Evolutionary conservation across 805 yeast species (phyloP).

Genomic region (Kodamaea laetipori): DNA sequence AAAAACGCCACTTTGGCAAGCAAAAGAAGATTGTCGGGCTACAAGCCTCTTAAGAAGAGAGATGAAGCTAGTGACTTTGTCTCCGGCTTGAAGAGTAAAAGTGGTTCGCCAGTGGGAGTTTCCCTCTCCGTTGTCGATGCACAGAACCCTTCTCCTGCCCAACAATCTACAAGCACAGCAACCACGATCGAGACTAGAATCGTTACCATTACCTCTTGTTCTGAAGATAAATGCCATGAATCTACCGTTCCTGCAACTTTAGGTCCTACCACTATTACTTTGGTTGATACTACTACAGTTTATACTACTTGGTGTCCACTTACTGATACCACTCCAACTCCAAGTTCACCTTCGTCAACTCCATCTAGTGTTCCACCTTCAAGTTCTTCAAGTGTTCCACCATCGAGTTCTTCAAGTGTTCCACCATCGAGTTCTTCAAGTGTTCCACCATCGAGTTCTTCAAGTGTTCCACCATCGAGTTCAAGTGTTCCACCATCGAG

Average conservation of each 20-base stretch:
- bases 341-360: neutral
- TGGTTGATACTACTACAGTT: conserved; percentile 35
- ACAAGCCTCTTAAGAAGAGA: conserved; percentile 27
- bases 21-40: conserved; percentile 39
- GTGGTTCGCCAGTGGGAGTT: conserved; percentile 28
- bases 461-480: neutral
- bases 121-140: conserved; percentile 21
- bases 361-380: conserved; percentile 1
- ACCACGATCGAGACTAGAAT: conserved; percentile 30
- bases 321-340: conserved; percentile 18
- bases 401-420: too few relatives aligned
- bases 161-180: conserved; percentile 14
- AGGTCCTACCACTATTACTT: conserved; percentile 31
- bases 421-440: too few relatives aligned
- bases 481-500: conserved; percentile 10
- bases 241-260: conserved; percentile 19
- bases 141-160: conserved; percentile 14
- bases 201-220: conserved; percentile 42
- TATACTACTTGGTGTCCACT: conserved; percentile 43
- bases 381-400: neutral
- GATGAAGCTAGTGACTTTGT: conserved; percentile 31
- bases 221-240: conserved; percentile 29
- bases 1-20: conserved; percentile 44
- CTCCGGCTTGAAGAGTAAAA: conserved; percentile 24
- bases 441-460: too few relatives aligned